Evolutionary conservation across 2,329 filamentous ascomycete species (phyloP).

Genomic region (Clarireedia paspali): DNA sequence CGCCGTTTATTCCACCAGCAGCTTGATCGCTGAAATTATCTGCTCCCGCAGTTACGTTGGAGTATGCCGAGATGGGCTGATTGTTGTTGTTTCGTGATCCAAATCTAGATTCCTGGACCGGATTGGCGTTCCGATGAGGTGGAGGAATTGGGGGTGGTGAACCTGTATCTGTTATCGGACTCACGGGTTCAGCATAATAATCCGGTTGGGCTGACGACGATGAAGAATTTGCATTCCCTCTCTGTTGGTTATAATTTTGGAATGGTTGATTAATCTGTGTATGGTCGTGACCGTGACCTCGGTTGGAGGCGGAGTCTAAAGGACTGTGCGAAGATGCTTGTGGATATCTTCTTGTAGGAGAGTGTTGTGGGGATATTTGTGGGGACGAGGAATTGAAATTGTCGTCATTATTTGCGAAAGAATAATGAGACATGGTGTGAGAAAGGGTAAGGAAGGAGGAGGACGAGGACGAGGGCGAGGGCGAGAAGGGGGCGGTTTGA

Average conservation of each 20-base stretch:
- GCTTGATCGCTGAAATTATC: conserved; percentile 60
- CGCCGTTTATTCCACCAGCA: conserved; percentile 58
- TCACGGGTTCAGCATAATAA: conserved; percentile 14
- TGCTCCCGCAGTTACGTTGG: conserved; percentile 49
- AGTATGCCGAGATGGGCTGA: conserved; percentile 19
- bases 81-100: conserved; percentile 6
- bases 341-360: background rate
- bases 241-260: conserved; percentile 4
- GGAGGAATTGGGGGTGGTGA: conserved; percentile 23
- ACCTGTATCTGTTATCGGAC: conserved; percentile 8
- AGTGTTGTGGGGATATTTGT: background rate
- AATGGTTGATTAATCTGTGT: background rate
- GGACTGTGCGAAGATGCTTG: background rate
- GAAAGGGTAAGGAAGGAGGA: background rate
- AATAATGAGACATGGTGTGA: conserved; percentile 1
- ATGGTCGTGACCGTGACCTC: background rate
- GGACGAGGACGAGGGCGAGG: background rate
- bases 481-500: too few species aligned
- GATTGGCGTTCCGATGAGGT: conserved; percentile 26
- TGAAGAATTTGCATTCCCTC: conserved; percentile 11
- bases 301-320: background rate
- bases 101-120: conserved; percentile 16
- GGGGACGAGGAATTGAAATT: background rate
- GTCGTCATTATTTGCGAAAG: background rate
- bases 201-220: conserved; percentile 4